These are phyloP conservation scores for Cyclotella kingstonii DNA, from an alignment of 108 stramenopile genomes.

Conservation along the genomic window DNA sequence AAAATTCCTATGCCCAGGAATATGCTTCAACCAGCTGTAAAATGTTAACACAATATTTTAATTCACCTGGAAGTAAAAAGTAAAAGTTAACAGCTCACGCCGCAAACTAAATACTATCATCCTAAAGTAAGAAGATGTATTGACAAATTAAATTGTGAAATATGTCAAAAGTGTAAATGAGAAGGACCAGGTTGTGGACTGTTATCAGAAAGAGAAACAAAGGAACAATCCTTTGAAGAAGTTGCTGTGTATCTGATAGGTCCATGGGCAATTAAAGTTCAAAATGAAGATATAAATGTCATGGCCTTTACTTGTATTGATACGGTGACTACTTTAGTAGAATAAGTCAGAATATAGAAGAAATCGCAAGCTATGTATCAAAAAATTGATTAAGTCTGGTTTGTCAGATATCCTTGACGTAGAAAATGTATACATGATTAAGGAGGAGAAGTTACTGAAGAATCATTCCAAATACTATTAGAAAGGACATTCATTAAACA, in stretches of 20 bases:
- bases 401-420: constrained; percentile 46
- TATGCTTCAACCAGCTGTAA: no score
- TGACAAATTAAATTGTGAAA: constrained; percentile 7
- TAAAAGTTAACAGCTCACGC: no score
- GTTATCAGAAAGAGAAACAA: constrained; percentile 7
- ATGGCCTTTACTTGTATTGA: constrained; percentile 50
- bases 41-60: no score
- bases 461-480: constrained; percentile 29
- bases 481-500: background rate
- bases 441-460: constrained; percentile 23
- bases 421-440: constrained; percentile 7
- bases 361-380: constrained; percentile 19
- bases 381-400: constrained; percentile 43
- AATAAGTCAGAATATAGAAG: constrained; percentile 26
- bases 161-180: constrained; percentile 28
- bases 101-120: no score
- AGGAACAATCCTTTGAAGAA: constrained; percentile 26
- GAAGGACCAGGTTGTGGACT: constrained; percentile 13
- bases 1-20: no score
- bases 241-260: constrained; percentile 41
- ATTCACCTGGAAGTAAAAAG: no score
- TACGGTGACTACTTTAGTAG: constrained; percentile 50
- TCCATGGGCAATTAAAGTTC: constrained; percentile 37
- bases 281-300: constrained; percentile 14
- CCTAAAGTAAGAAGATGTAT: constrained; percentile 1